Evolutionary conservation across 2,329 filamentous ascomycete species (phyloP), one percentile per base, ranked within the genome.

Genomic region (Davidsoniella eucalypti): DNA sequence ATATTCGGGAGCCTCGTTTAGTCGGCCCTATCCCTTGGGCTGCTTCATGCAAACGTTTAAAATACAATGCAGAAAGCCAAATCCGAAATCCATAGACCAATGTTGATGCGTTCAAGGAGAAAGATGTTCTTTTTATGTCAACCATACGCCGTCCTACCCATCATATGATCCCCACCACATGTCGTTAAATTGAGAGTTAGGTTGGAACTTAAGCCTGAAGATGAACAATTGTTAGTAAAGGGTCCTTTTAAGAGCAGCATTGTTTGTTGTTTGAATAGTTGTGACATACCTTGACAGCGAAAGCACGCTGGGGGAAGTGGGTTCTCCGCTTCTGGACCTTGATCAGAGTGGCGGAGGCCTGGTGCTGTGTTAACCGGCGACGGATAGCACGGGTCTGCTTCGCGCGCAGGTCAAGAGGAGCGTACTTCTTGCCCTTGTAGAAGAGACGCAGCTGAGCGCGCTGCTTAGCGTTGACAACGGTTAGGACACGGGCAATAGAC

Each of bases 341-440:
- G 74, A 90, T 82, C 60, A 93, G 84, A 64, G 80, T 75, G 68
- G 81, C 77, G 63, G 79, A 76, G 63, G 84, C 81, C 73, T 98
- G 90, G 78, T 93, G 79, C 70, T 86, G 82, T 66, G 84, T 90
- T 73, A 98, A 78, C 67, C 86, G 80, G 76, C 93, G 86, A 67
- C 92, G 87, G 74, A 96, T 93, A 67, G 88, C 92, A 65, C 92
- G 88, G 67, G 92, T 98, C 77, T 92, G 82, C 85, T 96, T 96
- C 68, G 87, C 72, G 72, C 92, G 86, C 76, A 98, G 88, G 71
- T 98, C 93, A 69, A 98, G 87, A 59, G 92, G 92, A 58, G 87
- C 74, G 80, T 95, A 95, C 80, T 95, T 96, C 86, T 96, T 96
- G 82, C 84, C 84, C 80, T 94, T 93, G 82, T 98, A 98, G 84